phyloP scores from a whole-genome alignment of 116 monocot genomes.

The Posidonia oceanica region DNA sequence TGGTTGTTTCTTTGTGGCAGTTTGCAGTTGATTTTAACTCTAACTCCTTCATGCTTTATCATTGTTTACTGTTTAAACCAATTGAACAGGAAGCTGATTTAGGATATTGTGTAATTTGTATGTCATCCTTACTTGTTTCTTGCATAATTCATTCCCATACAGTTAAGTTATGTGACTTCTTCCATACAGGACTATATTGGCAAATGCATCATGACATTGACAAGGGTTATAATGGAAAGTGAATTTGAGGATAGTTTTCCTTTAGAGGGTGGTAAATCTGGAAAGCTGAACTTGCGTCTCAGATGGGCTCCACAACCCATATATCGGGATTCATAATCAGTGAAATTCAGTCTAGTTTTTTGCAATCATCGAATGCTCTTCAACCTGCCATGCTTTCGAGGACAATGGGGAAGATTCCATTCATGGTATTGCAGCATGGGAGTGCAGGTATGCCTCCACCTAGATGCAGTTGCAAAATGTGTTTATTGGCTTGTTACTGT shows the following conservation, averaged over 20 bases:
- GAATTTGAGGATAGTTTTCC: conserved; percentile 54
- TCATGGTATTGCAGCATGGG: no score
- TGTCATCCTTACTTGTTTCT: no score
- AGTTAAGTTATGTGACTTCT: not conserved
- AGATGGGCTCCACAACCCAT: conserved; percentile 85
- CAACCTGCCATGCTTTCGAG: not conserved
- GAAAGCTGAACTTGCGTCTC: conserved; percentile 66
- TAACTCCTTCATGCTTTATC: no score
- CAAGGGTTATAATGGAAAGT: conserved; percentile 81
- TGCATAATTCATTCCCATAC: no score
- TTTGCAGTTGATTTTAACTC: no score
- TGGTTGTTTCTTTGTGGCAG: no score
- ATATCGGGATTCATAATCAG: conserved; percentile 41
- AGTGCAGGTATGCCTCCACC: no score
- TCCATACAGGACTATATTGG: conserved; percentile 66
- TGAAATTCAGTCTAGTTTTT: not conserved
- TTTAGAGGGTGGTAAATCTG: conserved; percentile 79
- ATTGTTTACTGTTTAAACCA: no score
- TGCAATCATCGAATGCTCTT: not conserved
- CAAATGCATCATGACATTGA: conserved; percentile 82
- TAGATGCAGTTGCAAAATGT: no score
- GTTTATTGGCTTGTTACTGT: no score
- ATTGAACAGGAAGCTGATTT: no score
- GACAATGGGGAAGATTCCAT: not conserved
- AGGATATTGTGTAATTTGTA: no score